phyloP scores from a whole-genome alignment of 78 protist genomes.

The Dictyostelium firmibasis region DNA sequence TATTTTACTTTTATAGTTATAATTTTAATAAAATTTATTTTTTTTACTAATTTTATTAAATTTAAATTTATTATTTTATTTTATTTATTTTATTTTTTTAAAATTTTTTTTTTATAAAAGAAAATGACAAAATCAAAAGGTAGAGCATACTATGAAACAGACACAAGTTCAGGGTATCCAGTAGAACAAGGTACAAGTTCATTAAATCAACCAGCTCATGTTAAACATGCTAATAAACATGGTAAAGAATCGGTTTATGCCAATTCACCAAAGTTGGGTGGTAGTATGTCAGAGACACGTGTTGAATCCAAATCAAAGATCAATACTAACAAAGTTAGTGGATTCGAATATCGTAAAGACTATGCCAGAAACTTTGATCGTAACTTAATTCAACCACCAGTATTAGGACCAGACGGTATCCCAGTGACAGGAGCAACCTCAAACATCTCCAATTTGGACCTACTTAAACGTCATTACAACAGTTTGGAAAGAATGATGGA shows the following conservation, averaged over 20 bases:
- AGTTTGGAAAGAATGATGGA: conserved; percentile 59
- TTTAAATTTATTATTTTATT: too few species aligned
- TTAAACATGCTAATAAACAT: not conserved
- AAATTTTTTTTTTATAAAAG: not conserved
- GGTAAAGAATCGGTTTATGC: conserved; percentile 3
- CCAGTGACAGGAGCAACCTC: conserved; percentile 20
- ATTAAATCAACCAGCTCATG: not conserved
- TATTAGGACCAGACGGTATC: conserved; percentile 35
- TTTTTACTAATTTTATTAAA: too few species aligned
- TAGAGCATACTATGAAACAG: not conserved
- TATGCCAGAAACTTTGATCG: not conserved
- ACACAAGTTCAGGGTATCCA: not conserved
- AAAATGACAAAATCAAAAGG: conserved; percentile 28
- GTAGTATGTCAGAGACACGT: not conserved
- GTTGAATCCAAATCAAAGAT: conserved; percentile 8
- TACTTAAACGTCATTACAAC: conserved; percentile 56
- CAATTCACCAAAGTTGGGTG: not conserved
- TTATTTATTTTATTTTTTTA: too few species aligned
- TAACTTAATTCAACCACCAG: not conserved
- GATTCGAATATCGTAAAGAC: conserved; percentile 37
- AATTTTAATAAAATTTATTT: too few species aligned
- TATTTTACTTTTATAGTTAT: too few species aligned
- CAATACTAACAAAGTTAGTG: not conserved
- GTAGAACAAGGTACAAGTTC: not conserved
- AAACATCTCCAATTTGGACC: not conserved